A percentile compares a stretch with the other conserved stretches of the same genome.
Evolutionary conservation across 1,139 yeast species (phyloP).

Genomic region (Diutina sp.): DNA sequence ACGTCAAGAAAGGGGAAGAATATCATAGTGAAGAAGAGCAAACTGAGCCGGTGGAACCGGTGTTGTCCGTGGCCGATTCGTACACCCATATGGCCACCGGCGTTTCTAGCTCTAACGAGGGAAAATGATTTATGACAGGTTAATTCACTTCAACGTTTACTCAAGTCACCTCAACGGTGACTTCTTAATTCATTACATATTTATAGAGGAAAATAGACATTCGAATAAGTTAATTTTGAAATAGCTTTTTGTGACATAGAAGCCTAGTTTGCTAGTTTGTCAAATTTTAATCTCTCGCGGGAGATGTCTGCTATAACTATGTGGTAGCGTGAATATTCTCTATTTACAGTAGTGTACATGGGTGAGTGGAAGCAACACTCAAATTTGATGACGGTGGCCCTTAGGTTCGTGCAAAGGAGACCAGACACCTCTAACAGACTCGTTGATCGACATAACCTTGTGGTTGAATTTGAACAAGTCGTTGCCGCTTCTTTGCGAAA

Average conservation of each 20-base stretch:
- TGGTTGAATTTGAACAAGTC: constrained; percentile 35
- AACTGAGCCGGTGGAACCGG: not conserved
- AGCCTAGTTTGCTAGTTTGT: not conserved
- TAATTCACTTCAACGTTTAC: constrained; percentile 1
- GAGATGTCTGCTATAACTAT: not conserved
- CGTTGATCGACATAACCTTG: constrained; percentile 68
- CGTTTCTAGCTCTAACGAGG: not conserved
- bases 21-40: not conserved
- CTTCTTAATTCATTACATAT: not conserved
- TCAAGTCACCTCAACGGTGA: not conserved
- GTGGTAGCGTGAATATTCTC: not conserved
- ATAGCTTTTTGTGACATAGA: not conserved
- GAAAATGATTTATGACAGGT: not conserved
- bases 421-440: constrained; percentile 94
- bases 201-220: not conserved
- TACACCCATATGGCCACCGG: not conserved
- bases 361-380: constrained; percentile 5
- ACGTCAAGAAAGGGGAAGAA: not conserved
- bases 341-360: not conserved
- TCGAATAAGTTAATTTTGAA: not conserved
- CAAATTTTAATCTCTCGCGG: not conserved
- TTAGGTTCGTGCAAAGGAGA: constrained; percentile 83
- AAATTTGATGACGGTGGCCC: constrained; percentile 54
- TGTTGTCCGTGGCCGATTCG: not conserved
- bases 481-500: constrained; percentile 27